These are phyloP conservation scores for Penicillium malachiteum DNA, from an alignment of 495 filamentous ascomycete species.

Conservation along the genomic window DNA sequence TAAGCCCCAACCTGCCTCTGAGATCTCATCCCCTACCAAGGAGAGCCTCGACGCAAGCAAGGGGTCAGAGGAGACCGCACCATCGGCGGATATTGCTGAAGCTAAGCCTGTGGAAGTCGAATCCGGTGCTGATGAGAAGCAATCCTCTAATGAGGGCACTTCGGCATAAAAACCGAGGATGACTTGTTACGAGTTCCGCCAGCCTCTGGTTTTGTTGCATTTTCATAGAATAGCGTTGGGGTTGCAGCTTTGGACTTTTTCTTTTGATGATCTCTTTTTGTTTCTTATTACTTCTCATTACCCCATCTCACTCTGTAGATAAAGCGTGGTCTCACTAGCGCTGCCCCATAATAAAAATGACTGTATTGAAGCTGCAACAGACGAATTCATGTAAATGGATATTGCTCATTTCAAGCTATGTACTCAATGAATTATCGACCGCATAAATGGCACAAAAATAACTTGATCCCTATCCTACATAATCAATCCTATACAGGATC, in stretches of 20 bases:
- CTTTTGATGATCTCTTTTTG: slow-evolving; percentile 6
- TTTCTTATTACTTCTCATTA: neutral
- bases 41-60: slow-evolving; percentile 10
- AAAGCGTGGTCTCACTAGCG: slow-evolving; percentile 13
- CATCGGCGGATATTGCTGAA: neutral
- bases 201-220: slow-evolving; percentile 13
- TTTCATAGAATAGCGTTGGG: slow-evolving; percentile 21
- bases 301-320: slow-evolving; percentile 21
- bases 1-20: slow-evolving; percentile 22
- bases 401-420: neutral
- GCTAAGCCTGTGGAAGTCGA: neutral
- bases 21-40: slow-evolving; percentile 20
- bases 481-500: no score
- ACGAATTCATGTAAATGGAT: neutral
- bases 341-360: slow-evolving; percentile 8
- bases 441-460: no score
- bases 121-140: neutral
- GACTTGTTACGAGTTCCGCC: neutral
- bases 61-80: slow-evolving; percentile 13
- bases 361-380: neutral
- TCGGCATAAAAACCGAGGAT: slow-evolving; percentile 3
- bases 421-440: neutral
- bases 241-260: slow-evolving; percentile 6
- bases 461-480: no score
- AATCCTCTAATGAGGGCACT: slow-evolving; percentile 2